Conservation (phyloP, 1,284 basidiomycete genomes). For the Ceratobasidium papillatum region DNA sequence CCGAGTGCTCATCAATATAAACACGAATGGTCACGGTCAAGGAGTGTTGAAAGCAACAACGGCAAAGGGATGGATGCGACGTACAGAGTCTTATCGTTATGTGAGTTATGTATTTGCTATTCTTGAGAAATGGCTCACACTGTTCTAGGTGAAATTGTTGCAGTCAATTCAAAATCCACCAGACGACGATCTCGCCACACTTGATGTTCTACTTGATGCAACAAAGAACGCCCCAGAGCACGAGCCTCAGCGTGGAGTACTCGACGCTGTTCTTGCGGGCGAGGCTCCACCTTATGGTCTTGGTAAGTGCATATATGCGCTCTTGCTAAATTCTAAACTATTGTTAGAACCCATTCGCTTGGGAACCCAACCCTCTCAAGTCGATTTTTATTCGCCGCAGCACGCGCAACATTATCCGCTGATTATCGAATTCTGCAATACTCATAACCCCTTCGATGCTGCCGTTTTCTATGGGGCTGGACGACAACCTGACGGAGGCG, state of each 20-base stretch:
- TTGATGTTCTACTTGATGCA: background rate
- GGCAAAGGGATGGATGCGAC: background rate
- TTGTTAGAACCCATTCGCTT: background rate
- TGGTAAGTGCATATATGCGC: background rate
- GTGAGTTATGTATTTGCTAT: background rate
- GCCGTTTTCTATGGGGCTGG: background rate
- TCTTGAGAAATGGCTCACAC: background rate
- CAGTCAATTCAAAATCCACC: background rate
- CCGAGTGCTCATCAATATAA: slow-evolving; percentile 10
- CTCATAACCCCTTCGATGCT: too few species aligned
- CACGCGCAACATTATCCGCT: background rate
- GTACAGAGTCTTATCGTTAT: background rate
- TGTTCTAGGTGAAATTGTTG: background rate
- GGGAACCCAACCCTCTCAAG: background rate
- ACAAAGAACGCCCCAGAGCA: slow-evolving; percentile 2
- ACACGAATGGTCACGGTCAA: slow-evolving; percentile 1
- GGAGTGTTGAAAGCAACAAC: slow-evolving; percentile 2
- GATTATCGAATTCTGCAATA: background rate
- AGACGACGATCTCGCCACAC: background rate
- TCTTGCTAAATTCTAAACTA: background rate
- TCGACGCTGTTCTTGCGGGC: background rate
- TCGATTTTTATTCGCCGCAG: background rate
- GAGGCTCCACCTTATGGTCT: background rate
- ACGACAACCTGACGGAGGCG: background rate
- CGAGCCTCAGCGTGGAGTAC: background rate